Conservation (phyloP, 2,329 filamentous ascomycete genomes). For the Thelonectria olida region DNA sequence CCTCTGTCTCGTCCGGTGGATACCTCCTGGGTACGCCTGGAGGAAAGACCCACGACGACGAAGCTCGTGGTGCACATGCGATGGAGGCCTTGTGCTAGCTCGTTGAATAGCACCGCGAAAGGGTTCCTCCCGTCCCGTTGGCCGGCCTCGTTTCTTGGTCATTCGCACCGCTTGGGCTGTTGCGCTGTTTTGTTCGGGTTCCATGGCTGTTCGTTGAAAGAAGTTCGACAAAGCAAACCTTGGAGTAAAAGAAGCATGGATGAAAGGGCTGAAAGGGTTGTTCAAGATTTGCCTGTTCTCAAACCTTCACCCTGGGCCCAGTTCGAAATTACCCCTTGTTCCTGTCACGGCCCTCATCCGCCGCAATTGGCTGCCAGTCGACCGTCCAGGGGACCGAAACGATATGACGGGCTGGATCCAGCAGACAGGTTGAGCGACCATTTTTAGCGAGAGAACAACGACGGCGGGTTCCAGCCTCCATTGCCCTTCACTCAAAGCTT, state of each 20-base stretch:
- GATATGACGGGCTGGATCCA: conserved; percentile 42
- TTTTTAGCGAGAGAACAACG: conserved; percentile 37
- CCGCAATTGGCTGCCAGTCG: conserved; percentile 35
- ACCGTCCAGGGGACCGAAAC: conserved; percentile 35
- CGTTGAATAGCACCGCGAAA: conserved; percentile 36
- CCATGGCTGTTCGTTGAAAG: conserved; percentile 1
- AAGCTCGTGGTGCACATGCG: conserved; percentile 36
- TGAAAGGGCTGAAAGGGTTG: background rate
- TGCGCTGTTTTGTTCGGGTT: background rate
- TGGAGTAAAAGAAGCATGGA: too few relatives aligned
- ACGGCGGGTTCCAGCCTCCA: background rate
- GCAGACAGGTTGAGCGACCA: conserved; percentile 41
- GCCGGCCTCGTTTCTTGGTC: conserved; percentile 27
- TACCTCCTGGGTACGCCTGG: conserved; percentile 24
- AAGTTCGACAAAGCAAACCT: background rate
- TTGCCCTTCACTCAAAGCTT: conserved; percentile 5
- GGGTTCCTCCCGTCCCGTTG: conserved; percentile 42
- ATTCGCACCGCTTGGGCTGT: conserved; percentile 2
- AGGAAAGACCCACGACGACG: conserved; percentile 31
- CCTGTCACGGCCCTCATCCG: conserved; percentile 24
- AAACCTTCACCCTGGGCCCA: conserved; percentile 20
- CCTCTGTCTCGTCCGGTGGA: conserved; percentile 12
- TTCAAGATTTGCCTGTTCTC: conserved; percentile 9
- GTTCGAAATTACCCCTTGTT: conserved; percentile 25
- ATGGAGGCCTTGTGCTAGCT: conserved; percentile 42